Percentiles rank a stretch among this genome's conserved stretches.
These are phyloP conservation scores for Mycena alexandri DNA, from an alignment of 768 basidiomycete species.

Conservation along the genomic window DNA sequence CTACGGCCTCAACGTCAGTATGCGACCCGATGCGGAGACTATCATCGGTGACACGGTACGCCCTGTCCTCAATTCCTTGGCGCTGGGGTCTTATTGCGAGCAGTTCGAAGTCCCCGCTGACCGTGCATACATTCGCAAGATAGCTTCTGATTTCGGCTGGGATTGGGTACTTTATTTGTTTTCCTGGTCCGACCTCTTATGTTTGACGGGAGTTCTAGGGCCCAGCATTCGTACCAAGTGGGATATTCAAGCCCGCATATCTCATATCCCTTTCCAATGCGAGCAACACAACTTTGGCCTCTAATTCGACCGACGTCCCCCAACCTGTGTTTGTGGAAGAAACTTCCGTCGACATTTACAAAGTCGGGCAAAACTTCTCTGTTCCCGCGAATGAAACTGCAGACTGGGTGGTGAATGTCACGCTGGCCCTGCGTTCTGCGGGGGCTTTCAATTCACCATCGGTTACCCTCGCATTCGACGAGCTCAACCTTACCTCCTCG, in stretches of 20 bases:
- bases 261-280: conserved; percentile 55
- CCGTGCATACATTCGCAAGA: conserved; percentile 64
- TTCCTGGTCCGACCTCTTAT: background rate
- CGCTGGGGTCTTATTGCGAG: no score
- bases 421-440: conserved; percentile 62
- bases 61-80: background rate
- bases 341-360: conserved; percentile 67
- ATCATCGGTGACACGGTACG: conserved; percentile 52
- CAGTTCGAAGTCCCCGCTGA: conserved; percentile 66
- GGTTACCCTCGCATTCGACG: conserved; percentile 60
- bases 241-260: conserved; percentile 68
- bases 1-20: conserved; percentile 67
- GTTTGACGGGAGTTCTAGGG: conserved; percentile 49
- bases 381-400: conserved; percentile 59
- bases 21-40: conserved; percentile 57
- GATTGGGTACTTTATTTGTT: conserved; percentile 59
- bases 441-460: conserved; percentile 48
- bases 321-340: conserved; percentile 63
- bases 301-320: conserved; percentile 40
- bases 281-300: conserved; percentile 39
- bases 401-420: conserved; percentile 69
- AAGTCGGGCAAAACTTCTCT: conserved; percentile 61
- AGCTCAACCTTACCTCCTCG: conserved; percentile 56
- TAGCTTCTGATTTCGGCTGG: conserved; percentile 70
- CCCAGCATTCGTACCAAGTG: conserved; percentile 69